Evolutionary conservation across 1,284 basidiomycete species (phyloP).

Genomic region (Apiotrichum veenhuisii): DNA sequence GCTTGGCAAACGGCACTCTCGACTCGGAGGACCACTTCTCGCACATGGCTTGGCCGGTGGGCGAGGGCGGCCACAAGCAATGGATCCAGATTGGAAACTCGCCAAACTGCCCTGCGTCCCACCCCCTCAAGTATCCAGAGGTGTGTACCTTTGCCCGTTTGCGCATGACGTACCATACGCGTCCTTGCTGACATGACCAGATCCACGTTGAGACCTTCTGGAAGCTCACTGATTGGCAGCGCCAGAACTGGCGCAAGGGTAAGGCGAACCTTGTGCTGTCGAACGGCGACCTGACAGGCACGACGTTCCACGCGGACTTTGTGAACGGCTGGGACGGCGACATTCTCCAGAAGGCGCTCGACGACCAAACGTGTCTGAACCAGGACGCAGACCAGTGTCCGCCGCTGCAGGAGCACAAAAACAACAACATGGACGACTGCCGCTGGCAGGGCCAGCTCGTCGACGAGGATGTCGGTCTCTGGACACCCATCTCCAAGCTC

Average conservation of each 20-base stretch:
- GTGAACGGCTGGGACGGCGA: conserved; percentile 21
- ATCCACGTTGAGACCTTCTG: conserved; percentile 1
- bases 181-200: conserved; percentile 13
- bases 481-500: conserved; percentile 14
- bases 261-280: conserved; percentile 33
- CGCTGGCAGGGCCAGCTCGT: background rate
- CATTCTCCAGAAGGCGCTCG: conserved; percentile 16
- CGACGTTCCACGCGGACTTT: conserved; percentile 41
- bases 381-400: background rate
- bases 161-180: no score
- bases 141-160: conserved; percentile 21
- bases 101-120: conserved; percentile 4
- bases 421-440: background rate
- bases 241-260: conserved; percentile 15
- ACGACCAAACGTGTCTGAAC: background rate
- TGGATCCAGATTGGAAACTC: background rate
- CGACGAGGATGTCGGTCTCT: conserved; percentile 21
- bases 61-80: background rate
- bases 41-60: conserved; percentile 42
- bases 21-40: conserved; percentile 42
- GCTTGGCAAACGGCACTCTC: conserved; percentile 30
- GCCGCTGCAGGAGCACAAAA: background rate
- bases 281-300: conserved; percentile 39
- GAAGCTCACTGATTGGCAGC: background rate
- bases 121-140: conserved; percentile 38